Evolutionary conservation across 306 rosid genomes (phyloP).

Genomic region (Pueraria montana): DNA sequence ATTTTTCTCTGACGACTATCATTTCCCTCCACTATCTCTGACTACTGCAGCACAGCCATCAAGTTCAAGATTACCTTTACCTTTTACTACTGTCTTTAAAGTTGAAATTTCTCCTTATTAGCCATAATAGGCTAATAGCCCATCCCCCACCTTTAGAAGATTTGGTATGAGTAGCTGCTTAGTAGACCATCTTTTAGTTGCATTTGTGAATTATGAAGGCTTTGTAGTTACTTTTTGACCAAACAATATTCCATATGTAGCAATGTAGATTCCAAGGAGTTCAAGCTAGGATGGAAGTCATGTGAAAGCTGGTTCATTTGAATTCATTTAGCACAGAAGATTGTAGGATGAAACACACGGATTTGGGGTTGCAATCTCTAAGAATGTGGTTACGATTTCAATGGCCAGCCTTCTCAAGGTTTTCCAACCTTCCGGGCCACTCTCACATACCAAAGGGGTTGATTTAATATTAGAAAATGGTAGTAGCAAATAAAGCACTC

Average conservation of each 20-base stretch:
- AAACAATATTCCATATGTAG: background rate
- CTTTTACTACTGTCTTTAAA: background rate
- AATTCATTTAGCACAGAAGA: background rate
- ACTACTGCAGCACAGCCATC: slow-evolving; percentile 29
- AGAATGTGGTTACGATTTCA: background rate
- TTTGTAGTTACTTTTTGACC: slow-evolving; percentile 24
- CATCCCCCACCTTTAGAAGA: background rate
- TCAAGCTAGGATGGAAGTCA: background rate
- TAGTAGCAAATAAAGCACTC: background rate
- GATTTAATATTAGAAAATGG: slow-evolving; percentile 16
- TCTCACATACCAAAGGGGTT: background rate
- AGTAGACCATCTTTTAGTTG: slow-evolving; percentile 5
- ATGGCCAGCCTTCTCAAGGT: background rate
- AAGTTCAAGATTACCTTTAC: slow-evolving; percentile 13
- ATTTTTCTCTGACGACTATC: slow-evolving; percentile 8
- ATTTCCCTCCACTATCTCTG: slow-evolving; percentile 34
- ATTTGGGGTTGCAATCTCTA: background rate
- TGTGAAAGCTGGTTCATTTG: background rate
- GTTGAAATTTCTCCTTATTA: background rate
- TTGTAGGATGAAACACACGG: background rate
- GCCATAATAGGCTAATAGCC: background rate
- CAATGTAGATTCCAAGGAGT: slow-evolving; percentile 6
- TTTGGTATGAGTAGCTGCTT: slow-evolving; percentile 19
- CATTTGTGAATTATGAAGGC: slow-evolving; percentile 12
- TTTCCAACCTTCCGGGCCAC: background rate